These are phyloP conservation scores for Akanthomyces uredinophilus DNA, from an alignment of 2,329 filamentous ascomycete species.

Conservation along the genomic window DNA sequence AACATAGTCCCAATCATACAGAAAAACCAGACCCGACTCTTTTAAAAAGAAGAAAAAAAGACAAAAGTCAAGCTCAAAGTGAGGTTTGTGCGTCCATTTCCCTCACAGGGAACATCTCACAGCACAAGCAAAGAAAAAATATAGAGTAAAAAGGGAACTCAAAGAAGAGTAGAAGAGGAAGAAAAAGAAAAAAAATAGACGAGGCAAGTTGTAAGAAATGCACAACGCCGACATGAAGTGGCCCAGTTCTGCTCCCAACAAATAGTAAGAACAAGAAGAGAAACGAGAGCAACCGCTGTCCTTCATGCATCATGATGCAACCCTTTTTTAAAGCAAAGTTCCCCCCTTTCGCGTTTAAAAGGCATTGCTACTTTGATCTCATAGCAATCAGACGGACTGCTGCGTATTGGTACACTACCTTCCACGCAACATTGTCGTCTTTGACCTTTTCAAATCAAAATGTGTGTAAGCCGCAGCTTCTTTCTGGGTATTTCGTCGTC, in stretches of 20 bases:
- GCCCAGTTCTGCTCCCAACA: slow-evolving; percentile 4
- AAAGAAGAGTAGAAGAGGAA: not conserved
- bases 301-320: slow-evolving; percentile 7
- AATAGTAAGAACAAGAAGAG: slow-evolving; percentile 14
- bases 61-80: slow-evolving; percentile 2
- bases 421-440: slow-evolving; percentile 2
- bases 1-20: slow-evolving; percentile 9
- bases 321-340: not conserved
- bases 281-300: slow-evolving; percentile 7
- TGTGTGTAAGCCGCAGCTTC: not conserved
- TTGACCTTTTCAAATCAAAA: not conserved
- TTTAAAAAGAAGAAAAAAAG: not conserved
- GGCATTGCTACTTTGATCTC: not conserved
- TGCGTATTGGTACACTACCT: slow-evolving; percentile 15
- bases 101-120: not conserved
- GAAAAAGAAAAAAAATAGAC: not conserved
- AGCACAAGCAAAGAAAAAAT: not conserved
- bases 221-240: slow-evolving; percentile 11
- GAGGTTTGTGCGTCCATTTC: not conserved
- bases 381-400: not conserved
- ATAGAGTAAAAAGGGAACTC: slow-evolving; percentile 2
- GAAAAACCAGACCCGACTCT: not conserved
- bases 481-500: not conserved
- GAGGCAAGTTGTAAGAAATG: slow-evolving; percentile 7
- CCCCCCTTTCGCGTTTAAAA: not conserved